Percentiles rank a stretch among this genome's conserved stretches.
Evolutionary conservation across 164 flowering plant genomes (phyloP).

Genomic region (Dillenia turbinata): DNA sequence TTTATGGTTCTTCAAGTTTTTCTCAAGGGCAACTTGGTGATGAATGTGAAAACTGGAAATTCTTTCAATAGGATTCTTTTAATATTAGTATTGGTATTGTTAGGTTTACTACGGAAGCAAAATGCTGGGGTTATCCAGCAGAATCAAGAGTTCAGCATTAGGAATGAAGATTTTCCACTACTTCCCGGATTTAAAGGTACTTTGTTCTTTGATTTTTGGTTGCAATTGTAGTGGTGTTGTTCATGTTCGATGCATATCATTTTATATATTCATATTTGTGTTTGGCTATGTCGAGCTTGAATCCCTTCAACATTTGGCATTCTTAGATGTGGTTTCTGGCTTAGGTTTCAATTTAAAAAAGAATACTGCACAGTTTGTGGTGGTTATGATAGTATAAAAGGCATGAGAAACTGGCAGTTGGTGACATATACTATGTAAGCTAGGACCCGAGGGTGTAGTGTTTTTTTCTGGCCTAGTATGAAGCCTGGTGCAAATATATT

Average conservation of each 20-base stretch:
- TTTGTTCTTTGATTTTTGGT: not conserved
- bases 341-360: too few relatives aligned
- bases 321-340: too few relatives aligned
- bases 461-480: too few relatives aligned
- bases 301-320: too few relatives aligned
- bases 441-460: too few relatives aligned
- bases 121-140: constrained; percentile 33
- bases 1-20: constrained; percentile 26
- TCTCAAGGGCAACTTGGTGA: constrained; percentile 28
- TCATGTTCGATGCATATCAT: not conserved
- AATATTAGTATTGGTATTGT: too few relatives aligned
- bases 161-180: constrained; percentile 48
- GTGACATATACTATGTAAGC: too few relatives aligned
- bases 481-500: too few relatives aligned
- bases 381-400: too few relatives aligned
- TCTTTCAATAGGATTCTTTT: too few relatives aligned
- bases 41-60: not conserved
- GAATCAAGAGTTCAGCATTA: constrained; percentile 45
- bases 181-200: constrained; percentile 43
- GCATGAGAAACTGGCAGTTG: too few relatives aligned
- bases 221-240: not conserved
- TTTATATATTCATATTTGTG: not conserved
- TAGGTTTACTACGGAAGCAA: constrained; percentile 40
- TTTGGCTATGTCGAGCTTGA: not conserved
- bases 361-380: too few relatives aligned